Percentiles rank a stretch among this genome's conserved stretches.
Conservation (phyloP, 2,329 filamentous ascomycete species). For the Microsporum ferrugineum region DNA sequence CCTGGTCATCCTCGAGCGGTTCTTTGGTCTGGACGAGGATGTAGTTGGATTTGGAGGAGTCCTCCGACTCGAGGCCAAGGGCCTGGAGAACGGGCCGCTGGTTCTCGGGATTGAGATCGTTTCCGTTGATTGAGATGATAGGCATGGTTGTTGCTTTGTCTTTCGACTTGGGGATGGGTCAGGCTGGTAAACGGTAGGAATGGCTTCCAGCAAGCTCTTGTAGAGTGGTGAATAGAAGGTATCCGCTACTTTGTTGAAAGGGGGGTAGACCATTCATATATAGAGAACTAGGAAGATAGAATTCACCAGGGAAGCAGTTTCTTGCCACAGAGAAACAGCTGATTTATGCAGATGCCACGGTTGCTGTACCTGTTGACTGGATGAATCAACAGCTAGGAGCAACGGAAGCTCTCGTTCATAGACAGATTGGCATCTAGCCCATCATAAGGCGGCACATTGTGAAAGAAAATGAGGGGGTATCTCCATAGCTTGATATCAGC, state of each 20-base stretch:
- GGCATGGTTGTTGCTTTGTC: slow-evolving; percentile 6
- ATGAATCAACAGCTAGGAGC: background rate
- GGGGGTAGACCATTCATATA: background rate
- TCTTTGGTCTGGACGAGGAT: slow-evolving; percentile 10
- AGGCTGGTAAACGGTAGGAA: background rate
- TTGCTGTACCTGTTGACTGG: background rate
- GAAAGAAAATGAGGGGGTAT: too few species aligned
- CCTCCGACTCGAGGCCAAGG: slow-evolving; percentile 10
- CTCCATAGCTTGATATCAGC: background rate
- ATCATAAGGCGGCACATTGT: background rate
- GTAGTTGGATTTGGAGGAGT: slow-evolving; percentile 11
- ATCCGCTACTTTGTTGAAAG: background rate
- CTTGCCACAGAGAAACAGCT: background rate
- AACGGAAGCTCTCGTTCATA: background rate
- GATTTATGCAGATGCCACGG: background rate
- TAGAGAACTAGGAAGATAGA: background rate
- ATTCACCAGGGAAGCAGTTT: background rate
- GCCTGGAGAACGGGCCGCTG: slow-evolving; percentile 8
- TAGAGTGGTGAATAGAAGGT: background rate
- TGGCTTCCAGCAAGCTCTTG: background rate
- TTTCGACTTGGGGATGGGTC: background rate
- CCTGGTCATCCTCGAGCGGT: slow-evolving; percentile 8
- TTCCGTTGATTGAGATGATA: slow-evolving; percentile 12
- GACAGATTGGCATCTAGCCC: background rate
- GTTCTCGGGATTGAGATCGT: slow-evolving; percentile 9